Evolutionary conservation across 768 basidiomycete genomes (phyloP), one percentile per base, ranked within the genome.

Genomic region (Hysterangium stoloniferum): DNA sequence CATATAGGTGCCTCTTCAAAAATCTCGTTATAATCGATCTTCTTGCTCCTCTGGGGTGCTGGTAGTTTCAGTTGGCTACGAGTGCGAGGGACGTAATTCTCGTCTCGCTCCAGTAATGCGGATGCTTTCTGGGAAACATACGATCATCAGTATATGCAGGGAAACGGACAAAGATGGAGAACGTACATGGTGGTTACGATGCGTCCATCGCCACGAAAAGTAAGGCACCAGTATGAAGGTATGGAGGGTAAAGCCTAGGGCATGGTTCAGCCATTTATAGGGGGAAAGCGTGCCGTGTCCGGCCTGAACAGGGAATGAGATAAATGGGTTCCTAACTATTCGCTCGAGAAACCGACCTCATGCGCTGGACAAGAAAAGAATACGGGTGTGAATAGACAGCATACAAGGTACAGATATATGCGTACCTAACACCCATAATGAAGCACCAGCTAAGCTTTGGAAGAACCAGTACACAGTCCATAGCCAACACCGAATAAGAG

Each of bases 401-500:
- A 33, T 17, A n/a, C 28, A 31, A n/a, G 15, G 4, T 5, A 37
- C n/a, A 22, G 12, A 12, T 5, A 31, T 13, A 28, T 34, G 27
- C 59, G 44, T 54, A 76, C 75, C 76, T 17, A 79, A 63, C 54
- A 75, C 77, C 52, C 77, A 79, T 29, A 78, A 67, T 7, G 76
- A 75, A 12, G 73, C 74, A 51, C 69, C 69, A 2, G 73, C 71
- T 29, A 79, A 59, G 11, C 78, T 69, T 59, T 78, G 78, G 53
- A 72, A 59, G 69, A 71, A 70, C 68, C 71, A 78, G 59, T 77
- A 79, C 4, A 58, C 41, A 7, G 65, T 48, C 78, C 78, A 79
- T 12, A 78, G 58, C 6, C 58, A 36, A 4, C 59, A 47, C 40
- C 68, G 68, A 22, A 71, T 12, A 29, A 45, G 44, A 11, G 28